phyloP scores from a whole-genome alignment of 2,329 filamentous ascomycete species.

The Metarhizium robertsii region DNA sequence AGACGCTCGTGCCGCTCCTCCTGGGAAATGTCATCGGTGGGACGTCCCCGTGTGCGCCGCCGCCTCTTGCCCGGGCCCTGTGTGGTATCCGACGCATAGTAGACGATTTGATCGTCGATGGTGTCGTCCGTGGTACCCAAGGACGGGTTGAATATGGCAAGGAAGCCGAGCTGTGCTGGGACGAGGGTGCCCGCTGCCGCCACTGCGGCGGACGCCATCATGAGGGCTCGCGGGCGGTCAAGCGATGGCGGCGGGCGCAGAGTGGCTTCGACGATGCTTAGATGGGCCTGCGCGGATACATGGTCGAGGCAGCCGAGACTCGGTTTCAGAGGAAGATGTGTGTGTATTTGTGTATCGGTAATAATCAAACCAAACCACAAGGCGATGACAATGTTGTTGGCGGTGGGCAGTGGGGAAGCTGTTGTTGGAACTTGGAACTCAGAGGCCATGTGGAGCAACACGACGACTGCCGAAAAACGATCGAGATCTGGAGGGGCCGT shows the following conservation, averaged over 20 bases:
- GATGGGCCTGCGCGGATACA: not conserved
- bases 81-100: slow-evolving; percentile 63
- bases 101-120: slow-evolving; percentile 78
- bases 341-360: too few relatives aligned
- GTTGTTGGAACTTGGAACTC: too few relatives aligned
- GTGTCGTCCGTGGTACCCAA: slow-evolving; percentile 51
- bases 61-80: slow-evolving; percentile 29
- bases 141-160: slow-evolving; percentile 91
- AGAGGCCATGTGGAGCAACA: too few relatives aligned
- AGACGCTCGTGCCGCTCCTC: slow-evolving; percentile 78
- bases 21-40: slow-evolving; percentile 36
- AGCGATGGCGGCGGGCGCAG: not conserved
- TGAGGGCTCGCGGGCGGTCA: not conserved
- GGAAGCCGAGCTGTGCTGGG: slow-evolving; percentile 79
- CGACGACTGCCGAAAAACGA: too few relatives aligned
- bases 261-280: not conserved
- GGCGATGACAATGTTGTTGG: too few relatives aligned
- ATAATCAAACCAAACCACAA: too few relatives aligned
- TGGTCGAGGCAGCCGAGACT: not conserved
- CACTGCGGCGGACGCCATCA: slow-evolving; percentile 13
- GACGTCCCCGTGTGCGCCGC: slow-evolving; percentile 31
- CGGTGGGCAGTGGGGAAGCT: too few relatives aligned
- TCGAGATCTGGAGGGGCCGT: too few relatives aligned
- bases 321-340: too few relatives aligned
- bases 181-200: slow-evolving; percentile 15